Conservation (phyloP, 1,284 basidiomycete species). For the Puccinia coronata region DNA sequence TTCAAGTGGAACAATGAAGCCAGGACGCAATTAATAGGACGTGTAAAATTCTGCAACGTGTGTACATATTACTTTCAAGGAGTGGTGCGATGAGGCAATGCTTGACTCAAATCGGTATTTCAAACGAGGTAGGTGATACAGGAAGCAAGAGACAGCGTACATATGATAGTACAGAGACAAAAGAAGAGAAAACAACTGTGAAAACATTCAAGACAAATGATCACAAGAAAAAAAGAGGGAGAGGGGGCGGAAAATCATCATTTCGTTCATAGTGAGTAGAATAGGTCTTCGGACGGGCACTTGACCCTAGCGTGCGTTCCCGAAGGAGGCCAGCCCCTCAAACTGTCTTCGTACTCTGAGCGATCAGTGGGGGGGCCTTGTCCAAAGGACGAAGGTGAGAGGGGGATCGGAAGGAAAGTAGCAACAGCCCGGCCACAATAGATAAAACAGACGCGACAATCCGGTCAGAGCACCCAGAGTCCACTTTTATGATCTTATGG, state of each 20-base stretch:
- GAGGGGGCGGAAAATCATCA: conserved; percentile 33
- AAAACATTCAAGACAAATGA: neutral
- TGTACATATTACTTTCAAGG: too few relatives aligned
- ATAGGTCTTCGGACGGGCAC: conserved; percentile 33
- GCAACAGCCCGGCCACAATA: conserved; percentile 12
- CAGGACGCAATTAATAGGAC: too few relatives aligned
- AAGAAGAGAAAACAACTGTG: neutral
- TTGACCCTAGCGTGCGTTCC: conserved; percentile 29
- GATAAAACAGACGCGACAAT: conserved; percentile 14
- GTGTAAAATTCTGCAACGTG: too few relatives aligned
- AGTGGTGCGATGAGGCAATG: too few relatives aligned
- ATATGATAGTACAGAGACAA: too few relatives aligned
- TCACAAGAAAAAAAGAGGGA: neutral
- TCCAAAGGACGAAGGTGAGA: conserved; percentile 26
- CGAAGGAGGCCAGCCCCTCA: conserved; percentile 19
- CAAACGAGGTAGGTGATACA: too few relatives aligned
- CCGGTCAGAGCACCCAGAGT: conserved; percentile 7
- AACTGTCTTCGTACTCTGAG: conserved; percentile 25
- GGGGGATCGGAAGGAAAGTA: conserved; percentile 19
- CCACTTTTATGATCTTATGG: conserved; percentile 32
- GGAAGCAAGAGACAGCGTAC: too few relatives aligned
- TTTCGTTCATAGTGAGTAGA: conserved; percentile 30
- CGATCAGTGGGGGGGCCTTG: conserved; percentile 26
- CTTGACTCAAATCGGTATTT: too few relatives aligned
- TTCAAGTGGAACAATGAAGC: too few relatives aligned